Percentiles rank a stretch among this genome's conserved stretches.
phyloP scores from a whole-genome alignment of 768 basidiomycete species.

The Grammothele lineata region DNA sequence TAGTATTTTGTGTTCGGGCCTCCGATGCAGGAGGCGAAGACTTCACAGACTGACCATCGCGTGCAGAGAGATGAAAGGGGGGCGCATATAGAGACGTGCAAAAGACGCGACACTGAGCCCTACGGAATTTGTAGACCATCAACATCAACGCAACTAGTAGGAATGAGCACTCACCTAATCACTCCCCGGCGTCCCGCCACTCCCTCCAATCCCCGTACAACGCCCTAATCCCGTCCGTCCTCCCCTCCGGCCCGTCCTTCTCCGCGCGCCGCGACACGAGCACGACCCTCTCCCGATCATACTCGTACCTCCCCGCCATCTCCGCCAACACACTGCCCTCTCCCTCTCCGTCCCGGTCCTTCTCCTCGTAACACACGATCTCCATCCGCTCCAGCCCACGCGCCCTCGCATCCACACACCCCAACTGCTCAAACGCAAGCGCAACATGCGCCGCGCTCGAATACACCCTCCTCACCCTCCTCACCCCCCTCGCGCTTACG shows the following conservation, averaged over 20 bases:
- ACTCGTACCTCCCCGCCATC: not conserved
- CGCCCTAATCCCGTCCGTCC: not conserved
- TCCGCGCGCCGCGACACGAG: constrained; percentile 1
- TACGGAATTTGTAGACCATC: no score
- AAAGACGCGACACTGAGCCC: no score
- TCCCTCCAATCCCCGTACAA: constrained; percentile 5
- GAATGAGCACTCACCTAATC: no score
- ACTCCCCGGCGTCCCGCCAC: no score
- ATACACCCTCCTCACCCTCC: constrained; percentile 26
- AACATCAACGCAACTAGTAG: no score
- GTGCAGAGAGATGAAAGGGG: no score
- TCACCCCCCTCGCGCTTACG: constrained; percentile 27
- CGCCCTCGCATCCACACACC: constrained; percentile 21
- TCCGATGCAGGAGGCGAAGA: no score
- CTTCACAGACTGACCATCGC: no score
- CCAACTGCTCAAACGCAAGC: constrained; percentile 28
- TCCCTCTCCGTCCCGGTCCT: not conserved
- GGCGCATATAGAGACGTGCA: no score
- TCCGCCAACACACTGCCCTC: not conserved
- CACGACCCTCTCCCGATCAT: constrained; percentile 4
- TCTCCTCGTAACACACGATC: constrained; percentile 22
- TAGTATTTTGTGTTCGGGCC: no score
- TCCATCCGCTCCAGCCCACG: constrained; percentile 25
- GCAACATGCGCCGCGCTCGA: constrained; percentile 10
- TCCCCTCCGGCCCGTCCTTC: not conserved